Conservation (phyloP, 371 early-diverging fungal species). For the Entomophthora muscae region DNA sequence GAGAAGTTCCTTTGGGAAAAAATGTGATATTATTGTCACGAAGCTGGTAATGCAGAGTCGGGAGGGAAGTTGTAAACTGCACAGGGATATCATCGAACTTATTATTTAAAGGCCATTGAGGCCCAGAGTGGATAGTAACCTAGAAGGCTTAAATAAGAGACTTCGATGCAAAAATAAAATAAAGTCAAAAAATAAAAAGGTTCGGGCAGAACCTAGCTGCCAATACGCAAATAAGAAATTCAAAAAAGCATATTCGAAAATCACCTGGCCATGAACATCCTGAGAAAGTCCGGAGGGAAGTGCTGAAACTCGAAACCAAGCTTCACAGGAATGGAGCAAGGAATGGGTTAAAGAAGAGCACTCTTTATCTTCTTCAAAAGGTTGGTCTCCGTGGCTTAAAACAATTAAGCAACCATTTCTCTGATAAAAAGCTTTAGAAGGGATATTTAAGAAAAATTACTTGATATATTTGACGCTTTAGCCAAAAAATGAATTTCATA, state of each 20-base stretch:
- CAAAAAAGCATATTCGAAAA: not conserved
- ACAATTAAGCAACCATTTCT: not conserved
- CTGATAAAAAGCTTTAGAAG: not conserved
- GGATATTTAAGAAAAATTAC: not conserved
- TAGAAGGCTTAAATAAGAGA: too few species aligned
- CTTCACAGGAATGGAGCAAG: not conserved
- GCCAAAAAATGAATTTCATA: not conserved
- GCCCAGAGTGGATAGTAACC: not conserved
- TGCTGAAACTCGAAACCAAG: not conserved
- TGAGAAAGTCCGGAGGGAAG: not conserved
- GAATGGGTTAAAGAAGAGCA: not conserved
- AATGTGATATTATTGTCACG: not conserved
- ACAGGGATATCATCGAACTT: not conserved
- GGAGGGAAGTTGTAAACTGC: not conserved
- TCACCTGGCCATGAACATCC: not conserved
- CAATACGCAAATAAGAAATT: not conserved
- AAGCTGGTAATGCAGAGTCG: not conserved
- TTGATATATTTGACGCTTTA: not conserved
- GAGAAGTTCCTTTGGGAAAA: not conserved
- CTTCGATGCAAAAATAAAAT: not conserved
- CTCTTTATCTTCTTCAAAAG: not conserved
- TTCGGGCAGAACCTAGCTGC: not conserved
- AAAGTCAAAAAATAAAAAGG: not conserved
- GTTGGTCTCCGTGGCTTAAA: not conserved
- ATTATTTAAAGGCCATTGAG: not conserved